Percentiles rank a stretch among this genome's conserved stretches.
phyloP scores from a whole-genome alignment of 768 basidiomycete genomes.

The Lactarius sp. region DNA sequence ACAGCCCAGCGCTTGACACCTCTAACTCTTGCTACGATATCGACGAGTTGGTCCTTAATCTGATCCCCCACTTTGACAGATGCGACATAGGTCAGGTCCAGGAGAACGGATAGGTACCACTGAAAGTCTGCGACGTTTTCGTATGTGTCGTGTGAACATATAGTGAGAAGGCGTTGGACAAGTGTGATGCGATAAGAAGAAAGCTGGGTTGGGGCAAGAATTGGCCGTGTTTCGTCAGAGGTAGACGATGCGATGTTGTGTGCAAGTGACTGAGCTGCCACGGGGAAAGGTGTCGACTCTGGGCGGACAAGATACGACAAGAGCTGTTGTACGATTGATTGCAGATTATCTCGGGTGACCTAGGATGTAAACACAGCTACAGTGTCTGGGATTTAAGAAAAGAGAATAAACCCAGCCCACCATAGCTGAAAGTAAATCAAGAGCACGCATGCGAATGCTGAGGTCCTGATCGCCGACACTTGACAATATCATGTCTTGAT shows the following conservation, averaged over 20 bases:
- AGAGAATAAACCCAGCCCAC: constrained; percentile 37
- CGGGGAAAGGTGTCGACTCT: constrained; percentile 48
- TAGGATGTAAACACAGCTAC: constrained; percentile 32
- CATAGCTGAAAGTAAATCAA: constrained; percentile 93
- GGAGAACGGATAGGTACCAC: constrained; percentile 94
- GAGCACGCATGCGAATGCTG: constrained; percentile 91
- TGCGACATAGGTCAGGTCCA: constrained; percentile 87
- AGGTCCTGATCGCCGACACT: constrained; percentile 92
- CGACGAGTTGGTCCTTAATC: constrained; percentile 81
- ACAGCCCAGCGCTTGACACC: constrained; percentile 76
- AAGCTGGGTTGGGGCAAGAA: constrained; percentile 58
- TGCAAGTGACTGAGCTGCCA: constrained; percentile 49
- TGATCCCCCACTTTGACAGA: constrained; percentile 70
- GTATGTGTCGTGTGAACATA: constrained; percentile 81
- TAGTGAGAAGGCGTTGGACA: constrained; percentile 75
- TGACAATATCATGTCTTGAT: constrained; percentile 85
- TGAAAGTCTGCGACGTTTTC: constrained; percentile 89
- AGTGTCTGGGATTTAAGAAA: background rate
- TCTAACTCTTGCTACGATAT: constrained; percentile 78
- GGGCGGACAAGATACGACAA: constrained; percentile 75
- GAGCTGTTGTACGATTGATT: constrained; percentile 86
- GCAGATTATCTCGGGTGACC: constrained; percentile 81
- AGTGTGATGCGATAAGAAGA: constrained; percentile 83
- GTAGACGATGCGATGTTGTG: constrained; percentile 50
- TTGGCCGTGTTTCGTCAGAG: constrained; percentile 31